Evolutionary conservation across 306 rosid genomes (phyloP), one percentile per base, ranked within the genome.

Genomic region (Oemleria cerasiformis): DNA sequence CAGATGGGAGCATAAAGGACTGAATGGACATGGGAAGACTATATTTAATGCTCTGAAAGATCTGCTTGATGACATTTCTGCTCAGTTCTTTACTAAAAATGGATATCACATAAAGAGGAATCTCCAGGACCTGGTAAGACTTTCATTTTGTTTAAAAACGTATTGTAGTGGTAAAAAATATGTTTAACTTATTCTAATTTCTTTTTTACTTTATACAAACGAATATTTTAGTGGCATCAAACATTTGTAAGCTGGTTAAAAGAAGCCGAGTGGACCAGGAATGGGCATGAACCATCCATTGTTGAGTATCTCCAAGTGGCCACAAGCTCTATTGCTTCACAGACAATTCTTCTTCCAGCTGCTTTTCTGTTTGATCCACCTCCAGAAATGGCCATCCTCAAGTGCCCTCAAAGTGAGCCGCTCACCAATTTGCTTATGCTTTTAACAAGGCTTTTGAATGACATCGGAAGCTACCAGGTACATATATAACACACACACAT

Each of bases 181-280:
- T 68, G 20, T 19, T 25, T 25, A 6, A 20, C 49, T 68, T n/a
- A 68, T 4, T 23, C 36, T 8, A 2, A 1, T 16, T 20, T 14
- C 5, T 25, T 25, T 25, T 41, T 44, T 5, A 5, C 3, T 1
- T 19, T 59, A 16, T 25, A 9, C 40, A 0, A 50, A 64, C 39
- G 42, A 57, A 57, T 25, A 25, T 25, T 57, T 25, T 36, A 74
- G 72, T 74, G 78, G 78, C 34, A 53, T 13, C 64, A 74, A 65
- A 74, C 71, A 54, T 42, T 74, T 65, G 51, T 16, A 15, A 34
- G 25, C 39, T 64, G 72, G 72, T 53, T 65, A 64, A 63, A 40
- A 14, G 72, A 74, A 57, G 71, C 78, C 42, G 63, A 74, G 55
- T 74, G 78, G 78, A 74, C 65, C 62, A 16, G 62, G 30, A 74